These are phyloP conservation scores for Pisolithus thermaeus DNA, from an alignment of 1,284 basidiomycete genomes.

Conservation along the genomic window DNA sequence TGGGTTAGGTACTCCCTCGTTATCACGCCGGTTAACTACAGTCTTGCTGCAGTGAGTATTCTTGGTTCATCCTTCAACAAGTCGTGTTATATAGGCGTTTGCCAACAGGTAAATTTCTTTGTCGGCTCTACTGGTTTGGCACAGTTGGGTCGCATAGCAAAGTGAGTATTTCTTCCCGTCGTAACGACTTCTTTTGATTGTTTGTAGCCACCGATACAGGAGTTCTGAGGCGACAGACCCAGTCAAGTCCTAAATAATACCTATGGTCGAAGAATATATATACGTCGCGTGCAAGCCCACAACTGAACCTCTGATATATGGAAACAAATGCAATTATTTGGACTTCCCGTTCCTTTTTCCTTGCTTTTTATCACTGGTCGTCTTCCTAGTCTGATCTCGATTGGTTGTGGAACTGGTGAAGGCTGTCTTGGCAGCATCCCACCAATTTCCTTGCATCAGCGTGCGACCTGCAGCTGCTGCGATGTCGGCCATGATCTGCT, in stretches of 20 bases:
- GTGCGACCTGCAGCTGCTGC: conserved; percentile 34
- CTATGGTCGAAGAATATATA: no score
- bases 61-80: neutral
- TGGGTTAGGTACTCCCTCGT: conserved; percentile 98
- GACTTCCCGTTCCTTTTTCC: conserved; percentile 12
- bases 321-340: neutral
- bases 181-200: neutral
- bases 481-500: conserved; percentile 40
- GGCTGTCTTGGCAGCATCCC: conserved; percentile 36
- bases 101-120: conserved; percentile 85
- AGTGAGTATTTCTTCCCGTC: conserved; percentile 45
- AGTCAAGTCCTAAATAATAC: conserved; percentile 20
- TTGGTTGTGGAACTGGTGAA: conserved; percentile 14
- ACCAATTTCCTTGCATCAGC: conserved; percentile 37
- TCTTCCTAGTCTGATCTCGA: conserved; percentile 9
- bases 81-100: conserved; percentile 5
- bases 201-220: conserved; percentile 39
- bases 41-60: conserved; percentile 78
- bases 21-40: conserved; percentile 96
- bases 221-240: conserved; percentile 30
- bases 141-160: conserved; percentile 82
- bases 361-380: conserved; percentile 6
- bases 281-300: no score
- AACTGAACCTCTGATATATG: neutral
- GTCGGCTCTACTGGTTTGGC: conserved; percentile 87